phyloP scores from a whole-genome alignment of 164 flowering plant genomes.

The Malania oleifera region DNA sequence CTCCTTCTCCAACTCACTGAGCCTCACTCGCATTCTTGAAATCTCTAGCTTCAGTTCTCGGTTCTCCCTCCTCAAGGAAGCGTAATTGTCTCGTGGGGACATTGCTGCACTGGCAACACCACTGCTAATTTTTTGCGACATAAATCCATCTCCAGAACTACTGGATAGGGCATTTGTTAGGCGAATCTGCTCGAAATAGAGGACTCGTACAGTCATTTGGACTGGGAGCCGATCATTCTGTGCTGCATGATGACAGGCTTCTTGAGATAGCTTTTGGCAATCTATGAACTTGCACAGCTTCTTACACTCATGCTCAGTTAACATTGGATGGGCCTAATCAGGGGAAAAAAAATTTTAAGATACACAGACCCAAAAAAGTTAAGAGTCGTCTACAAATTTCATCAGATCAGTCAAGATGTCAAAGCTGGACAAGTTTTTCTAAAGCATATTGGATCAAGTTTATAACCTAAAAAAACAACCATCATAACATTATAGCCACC shows the following conservation, averaged over 20 bases:
- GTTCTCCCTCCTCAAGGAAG: slow-evolving; percentile 71
- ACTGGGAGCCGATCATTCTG: slow-evolving; percentile 79
- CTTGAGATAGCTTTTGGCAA: slow-evolving; percentile 76
- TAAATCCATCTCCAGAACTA: slow-evolving; percentile 45
- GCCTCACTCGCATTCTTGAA: slow-evolving; percentile 66
- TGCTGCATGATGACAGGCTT: slow-evolving; percentile 74
- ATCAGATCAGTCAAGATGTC: too few species aligned
- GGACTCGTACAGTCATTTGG: slow-evolving; percentile 58
- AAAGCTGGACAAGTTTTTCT: too few species aligned
- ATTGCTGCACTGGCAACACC: slow-evolving; percentile 67
- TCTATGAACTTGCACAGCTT: slow-evolving; percentile 66
- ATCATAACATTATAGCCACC: too few species aligned
- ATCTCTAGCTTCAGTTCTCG: slow-evolving; percentile 74
- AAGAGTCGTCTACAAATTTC: too few species aligned
- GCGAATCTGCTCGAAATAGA: slow-evolving; percentile 68
- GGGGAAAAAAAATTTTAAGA: background rate
- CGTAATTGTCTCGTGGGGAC: slow-evolving; percentile 80
- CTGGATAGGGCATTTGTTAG: slow-evolving; percentile 47
- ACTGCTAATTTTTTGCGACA: slow-evolving; percentile 63
- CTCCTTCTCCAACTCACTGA: slow-evolving; percentile 78
- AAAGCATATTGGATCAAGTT: too few species aligned
- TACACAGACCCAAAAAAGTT: too few species aligned
- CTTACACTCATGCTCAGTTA: slow-evolving; percentile 49
- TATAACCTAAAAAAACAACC: too few species aligned
- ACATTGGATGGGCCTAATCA: slow-evolving; percentile 56